Conservation (phyloP, 495 filamentous ascomycete genomes). For the Pyronema omphalodes region DNA sequence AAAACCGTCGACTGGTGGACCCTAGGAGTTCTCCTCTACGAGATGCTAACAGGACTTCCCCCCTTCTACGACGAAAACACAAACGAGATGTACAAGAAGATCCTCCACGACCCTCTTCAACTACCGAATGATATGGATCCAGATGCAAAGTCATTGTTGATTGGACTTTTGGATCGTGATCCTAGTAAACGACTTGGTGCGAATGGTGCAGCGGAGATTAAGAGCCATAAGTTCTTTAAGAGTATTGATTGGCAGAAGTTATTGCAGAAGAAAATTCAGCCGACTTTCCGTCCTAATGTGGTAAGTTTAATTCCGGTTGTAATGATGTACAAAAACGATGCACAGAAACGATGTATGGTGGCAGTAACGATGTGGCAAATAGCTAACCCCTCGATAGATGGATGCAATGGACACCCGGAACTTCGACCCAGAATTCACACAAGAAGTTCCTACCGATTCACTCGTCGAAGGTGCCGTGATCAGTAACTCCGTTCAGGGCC, state of each 20-base stretch:
- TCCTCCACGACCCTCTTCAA: slow-evolving; percentile 82
- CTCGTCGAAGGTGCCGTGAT: slow-evolving; percentile 85
- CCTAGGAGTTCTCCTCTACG: slow-evolving; percentile 87
- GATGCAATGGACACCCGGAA: slow-evolving; percentile 85
- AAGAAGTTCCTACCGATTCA: slow-evolving; percentile 77
- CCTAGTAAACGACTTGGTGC: slow-evolving; percentile 73
- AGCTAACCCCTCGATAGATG: slow-evolving; percentile 31
- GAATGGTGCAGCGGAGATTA: slow-evolving; percentile 92
- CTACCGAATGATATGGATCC: slow-evolving; percentile 76
- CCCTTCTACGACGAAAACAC: slow-evolving; percentile 99
- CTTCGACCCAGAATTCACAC: slow-evolving; percentile 83
- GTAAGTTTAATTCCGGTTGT: slow-evolving; percentile 53
- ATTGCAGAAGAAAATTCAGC: slow-evolving; percentile 93
- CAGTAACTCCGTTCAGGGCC: slow-evolving; percentile 88
- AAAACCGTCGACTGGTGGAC: slow-evolving; percentile 99
- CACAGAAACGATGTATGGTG: too few species aligned
- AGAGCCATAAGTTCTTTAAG: slow-evolving; percentile 96
- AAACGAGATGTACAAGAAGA: slow-evolving; percentile 99
- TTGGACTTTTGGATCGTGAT: slow-evolving; percentile 74
- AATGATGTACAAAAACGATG: too few species aligned
- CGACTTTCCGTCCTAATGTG: slow-evolving; percentile 93
- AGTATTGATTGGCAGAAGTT: slow-evolving; percentile 97
- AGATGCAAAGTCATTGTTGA: slow-evolving; percentile 79
- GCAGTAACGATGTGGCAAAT: too few species aligned
- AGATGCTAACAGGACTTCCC: slow-evolving; percentile 97